phyloP scores from a whole-genome alignment of 2,329 filamentous ascomycete genomes.

The Neopestalotiopsis sp. region DNA sequence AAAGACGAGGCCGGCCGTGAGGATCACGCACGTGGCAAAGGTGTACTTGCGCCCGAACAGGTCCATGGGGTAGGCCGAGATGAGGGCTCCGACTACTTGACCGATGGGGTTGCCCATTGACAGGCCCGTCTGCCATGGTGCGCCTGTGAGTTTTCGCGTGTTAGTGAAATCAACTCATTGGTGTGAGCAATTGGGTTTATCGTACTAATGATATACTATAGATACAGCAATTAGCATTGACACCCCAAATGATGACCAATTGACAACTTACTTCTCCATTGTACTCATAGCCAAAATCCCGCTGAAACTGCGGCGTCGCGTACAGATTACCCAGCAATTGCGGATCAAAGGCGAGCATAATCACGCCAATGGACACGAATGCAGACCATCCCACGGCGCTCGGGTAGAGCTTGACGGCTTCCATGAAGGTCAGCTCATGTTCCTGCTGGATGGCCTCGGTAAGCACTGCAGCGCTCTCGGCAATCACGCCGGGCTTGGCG shows the following conservation, averaged over 20 bases:
- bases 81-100: slow-evolving; percentile 60
- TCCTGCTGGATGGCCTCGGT: slow-evolving; percentile 45
- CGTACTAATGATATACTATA: slow-evolving; percentile 40
- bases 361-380: slow-evolving; percentile 63
- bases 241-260: neutral
- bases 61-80: slow-evolving; percentile 52
- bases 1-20: slow-evolving; percentile 60
- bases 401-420: slow-evolving; percentile 49
- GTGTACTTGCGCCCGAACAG: slow-evolving; percentile 50
- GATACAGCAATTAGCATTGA: neutral
- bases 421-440: slow-evolving; percentile 43
- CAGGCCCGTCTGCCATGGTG: slow-evolving; percentile 52
- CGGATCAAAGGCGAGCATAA: slow-evolving; percentile 68
- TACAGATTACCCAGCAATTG: slow-evolving; percentile 69
- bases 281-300: slow-evolving; percentile 36
- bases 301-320: slow-evolving; percentile 40
- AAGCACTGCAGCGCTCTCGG: slow-evolving; percentile 26
- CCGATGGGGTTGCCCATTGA: slow-evolving; percentile 61
- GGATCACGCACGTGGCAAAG: slow-evolving; percentile 46
- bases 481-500: slow-evolving; percentile 21
- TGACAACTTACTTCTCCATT: slow-evolving; percentile 33
- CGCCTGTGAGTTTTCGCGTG: slow-evolving; percentile 33
- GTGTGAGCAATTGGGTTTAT: neutral
- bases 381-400: slow-evolving; percentile 58
- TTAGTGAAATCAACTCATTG: slow-evolving; percentile 18